These are phyloP conservation scores for Serendipita indica DNA, from an alignment of 768 basidiomycete species.

Conservation along the genomic window DNA sequence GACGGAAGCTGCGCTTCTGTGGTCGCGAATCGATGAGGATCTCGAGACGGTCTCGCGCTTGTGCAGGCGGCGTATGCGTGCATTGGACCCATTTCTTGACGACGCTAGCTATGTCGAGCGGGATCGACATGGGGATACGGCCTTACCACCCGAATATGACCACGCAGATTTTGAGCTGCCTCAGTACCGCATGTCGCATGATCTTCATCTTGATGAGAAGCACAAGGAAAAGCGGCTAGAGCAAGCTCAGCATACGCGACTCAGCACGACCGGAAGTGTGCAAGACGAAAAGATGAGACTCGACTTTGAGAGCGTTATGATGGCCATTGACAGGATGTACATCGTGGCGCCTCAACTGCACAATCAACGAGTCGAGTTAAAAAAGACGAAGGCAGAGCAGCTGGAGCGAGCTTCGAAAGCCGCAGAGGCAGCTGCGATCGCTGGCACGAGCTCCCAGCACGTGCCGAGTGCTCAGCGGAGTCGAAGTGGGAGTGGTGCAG, in stretches of 20 bases:
- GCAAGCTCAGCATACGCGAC: not conserved
- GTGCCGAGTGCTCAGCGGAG: slow-evolving; percentile 12
- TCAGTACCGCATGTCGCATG: not conserved
- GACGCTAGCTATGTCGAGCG: slow-evolving; percentile 23
- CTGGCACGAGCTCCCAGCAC: not conserved
- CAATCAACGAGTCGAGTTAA: slow-evolving; percentile 87
- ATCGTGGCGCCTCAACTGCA: slow-evolving; percentile 73
- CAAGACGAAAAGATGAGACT: slow-evolving; percentile 64
- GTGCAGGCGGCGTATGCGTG: slow-evolving; percentile 44
- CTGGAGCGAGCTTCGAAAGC: slow-evolving; percentile 51
- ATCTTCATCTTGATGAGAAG: slow-evolving; percentile 12
- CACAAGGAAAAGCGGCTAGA: not conserved
- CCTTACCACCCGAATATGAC: slow-evolving; percentile 43
- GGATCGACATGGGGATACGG: slow-evolving; percentile 10
- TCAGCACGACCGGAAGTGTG: slow-evolving; percentile 12
- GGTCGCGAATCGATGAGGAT: slow-evolving; percentile 59
- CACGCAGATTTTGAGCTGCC: slow-evolving; percentile 16
- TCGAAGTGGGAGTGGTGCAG: slow-evolving; percentile 11
- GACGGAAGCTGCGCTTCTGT: slow-evolving; percentile 52
- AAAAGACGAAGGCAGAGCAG: slow-evolving; percentile 50
- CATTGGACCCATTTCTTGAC: slow-evolving; percentile 19
- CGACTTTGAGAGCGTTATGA: slow-evolving; percentile 72
- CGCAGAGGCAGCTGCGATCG: slow-evolving; percentile 13
- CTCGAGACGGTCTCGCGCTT: slow-evolving; percentile 53
- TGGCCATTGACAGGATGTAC: slow-evolving; percentile 83